Percentiles rank a stretch among this genome's conserved stretches.
phyloP scores from a whole-genome alignment of 2,329 filamentous ascomycete genomes.

The Neoscytalidium dimidiatum region DNA sequence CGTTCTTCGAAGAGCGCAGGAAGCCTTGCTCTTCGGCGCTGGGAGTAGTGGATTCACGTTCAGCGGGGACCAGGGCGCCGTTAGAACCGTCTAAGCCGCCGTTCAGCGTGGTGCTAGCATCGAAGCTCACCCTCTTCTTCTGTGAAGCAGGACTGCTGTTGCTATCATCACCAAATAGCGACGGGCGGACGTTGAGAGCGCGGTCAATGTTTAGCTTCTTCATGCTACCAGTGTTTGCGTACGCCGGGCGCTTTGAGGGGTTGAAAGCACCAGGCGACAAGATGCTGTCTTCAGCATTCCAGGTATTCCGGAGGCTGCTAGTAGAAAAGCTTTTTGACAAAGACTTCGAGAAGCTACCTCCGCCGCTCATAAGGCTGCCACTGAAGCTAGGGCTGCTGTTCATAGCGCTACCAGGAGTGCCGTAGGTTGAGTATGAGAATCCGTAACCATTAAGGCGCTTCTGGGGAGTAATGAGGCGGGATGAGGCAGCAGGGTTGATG shows the following conservation, averaged over 20 bases:
- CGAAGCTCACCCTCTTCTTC: constrained; percentile 91
- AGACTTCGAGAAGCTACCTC: constrained; percentile 66
- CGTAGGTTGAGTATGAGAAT: constrained; percentile 91
- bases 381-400: constrained; percentile 71
- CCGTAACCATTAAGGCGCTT: constrained; percentile 75
- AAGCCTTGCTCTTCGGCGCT: constrained; percentile 62
- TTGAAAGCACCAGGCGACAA: constrained; percentile 84
- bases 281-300: constrained; percentile 82
- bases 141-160: constrained; percentile 49
- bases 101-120: constrained; percentile 48
- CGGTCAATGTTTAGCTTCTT: constrained; percentile 95
- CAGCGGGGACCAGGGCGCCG: constrained; percentile 56
- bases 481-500: constrained; percentile 77
- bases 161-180: constrained; percentile 55
- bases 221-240: constrained; percentile 55
- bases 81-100: constrained; percentile 45
- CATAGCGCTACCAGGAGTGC: constrained; percentile 72
- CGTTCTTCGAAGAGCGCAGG: constrained; percentile 52
- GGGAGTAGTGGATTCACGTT: constrained; percentile 54
- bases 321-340: constrained; percentile 87
- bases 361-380: constrained; percentile 36
- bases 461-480: constrained; percentile 79
- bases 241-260: constrained; percentile 50
- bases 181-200: constrained; percentile 67
- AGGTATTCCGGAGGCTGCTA: constrained; percentile 80